Percentiles rank a stretch among this genome's conserved stretches.
Conservation (phyloP, 139 green algal genomes). For the Desmodesmus armatus region DNA sequence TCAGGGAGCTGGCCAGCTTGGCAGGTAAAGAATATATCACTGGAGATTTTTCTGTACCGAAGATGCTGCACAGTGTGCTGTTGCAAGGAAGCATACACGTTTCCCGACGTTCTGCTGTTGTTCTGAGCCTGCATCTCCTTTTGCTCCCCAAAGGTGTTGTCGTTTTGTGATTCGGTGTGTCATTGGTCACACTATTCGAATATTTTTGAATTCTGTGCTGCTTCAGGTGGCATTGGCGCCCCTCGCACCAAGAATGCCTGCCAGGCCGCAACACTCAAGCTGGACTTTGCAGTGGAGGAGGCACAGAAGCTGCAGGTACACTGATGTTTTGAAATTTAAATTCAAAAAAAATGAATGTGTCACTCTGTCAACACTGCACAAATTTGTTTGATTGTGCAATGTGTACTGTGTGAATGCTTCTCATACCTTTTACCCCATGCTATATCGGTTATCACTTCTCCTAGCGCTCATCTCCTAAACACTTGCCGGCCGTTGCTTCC, state of each 20-base stretch:
- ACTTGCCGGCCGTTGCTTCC: too few species aligned
- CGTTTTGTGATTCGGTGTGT: background rate
- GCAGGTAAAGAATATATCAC: background rate
- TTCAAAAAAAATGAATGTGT: too few species aligned
- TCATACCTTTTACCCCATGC: too few species aligned
- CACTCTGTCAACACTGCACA: too few species aligned
- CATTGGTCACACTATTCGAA: too few species aligned
- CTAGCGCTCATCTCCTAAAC: too few species aligned
- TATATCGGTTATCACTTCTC: too few species aligned
- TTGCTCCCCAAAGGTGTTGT: background rate
- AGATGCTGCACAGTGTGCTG: background rate
- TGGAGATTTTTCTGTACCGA: background rate
- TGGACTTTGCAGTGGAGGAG: constrained; percentile 37
- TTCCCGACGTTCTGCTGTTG: too few species aligned
- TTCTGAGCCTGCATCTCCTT: constrained; percentile 1
- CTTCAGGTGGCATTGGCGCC: constrained; percentile 29
- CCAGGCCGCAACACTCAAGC: constrained; percentile 7
- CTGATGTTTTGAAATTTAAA: too few species aligned
- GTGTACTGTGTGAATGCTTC: too few species aligned
- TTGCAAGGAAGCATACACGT: background rate
- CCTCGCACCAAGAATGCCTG: constrained; percentile 13
- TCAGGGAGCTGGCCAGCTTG: constrained; percentile 34
- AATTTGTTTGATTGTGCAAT: too few species aligned
- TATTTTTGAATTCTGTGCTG: too few species aligned
- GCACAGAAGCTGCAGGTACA: constrained; percentile 31